phyloP scores from a whole-genome alignment of 176 grass and related monocot genomes.

The Ensete glaucum region DNA sequence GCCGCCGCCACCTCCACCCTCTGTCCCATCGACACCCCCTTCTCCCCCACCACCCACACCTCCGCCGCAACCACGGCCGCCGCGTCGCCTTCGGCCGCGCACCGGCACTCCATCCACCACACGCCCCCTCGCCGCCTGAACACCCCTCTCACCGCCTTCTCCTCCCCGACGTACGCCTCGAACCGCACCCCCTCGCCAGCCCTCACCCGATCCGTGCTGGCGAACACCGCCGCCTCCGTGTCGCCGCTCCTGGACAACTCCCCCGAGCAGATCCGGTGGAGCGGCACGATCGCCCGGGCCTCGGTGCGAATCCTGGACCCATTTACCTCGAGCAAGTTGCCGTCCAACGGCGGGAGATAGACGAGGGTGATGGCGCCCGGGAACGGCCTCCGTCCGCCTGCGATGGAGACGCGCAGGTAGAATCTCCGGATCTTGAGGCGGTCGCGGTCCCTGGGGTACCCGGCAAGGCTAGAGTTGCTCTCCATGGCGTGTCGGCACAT shows the following conservation, averaged over 20 bases:
- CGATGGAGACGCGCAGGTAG: constrained; percentile 38
- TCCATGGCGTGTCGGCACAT: not conserved
- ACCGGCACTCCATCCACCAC: constrained; percentile 24
- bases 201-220: constrained; percentile 35
- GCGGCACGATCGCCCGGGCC: constrained; percentile 22
- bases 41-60: constrained; percentile 31
- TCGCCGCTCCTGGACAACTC: not conserved
- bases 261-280: constrained; percentile 6
- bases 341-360: constrained; percentile 38
- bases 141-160: constrained; percentile 15
- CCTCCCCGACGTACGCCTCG: constrained; percentile 35
- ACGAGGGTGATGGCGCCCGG: constrained; percentile 27
- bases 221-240: constrained; percentile 27
- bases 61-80: constrained; percentile 16
- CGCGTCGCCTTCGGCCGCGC: not conserved
- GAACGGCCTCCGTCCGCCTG: not conserved
- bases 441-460: not conserved
- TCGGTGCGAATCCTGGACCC: constrained; percentile 27
- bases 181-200: constrained; percentile 43
- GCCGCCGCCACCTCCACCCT: constrained; percentile 21
- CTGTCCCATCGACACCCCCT: constrained; percentile 13
- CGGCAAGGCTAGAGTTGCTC: not conserved
- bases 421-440: constrained; percentile 28
- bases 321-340: constrained; percentile 26
- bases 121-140: constrained; percentile 4